These are phyloP conservation scores for Colletotrichum sp. DNA, from an alignment of 2,329 filamentous ascomycete species.

Conservation along the genomic window DNA sequence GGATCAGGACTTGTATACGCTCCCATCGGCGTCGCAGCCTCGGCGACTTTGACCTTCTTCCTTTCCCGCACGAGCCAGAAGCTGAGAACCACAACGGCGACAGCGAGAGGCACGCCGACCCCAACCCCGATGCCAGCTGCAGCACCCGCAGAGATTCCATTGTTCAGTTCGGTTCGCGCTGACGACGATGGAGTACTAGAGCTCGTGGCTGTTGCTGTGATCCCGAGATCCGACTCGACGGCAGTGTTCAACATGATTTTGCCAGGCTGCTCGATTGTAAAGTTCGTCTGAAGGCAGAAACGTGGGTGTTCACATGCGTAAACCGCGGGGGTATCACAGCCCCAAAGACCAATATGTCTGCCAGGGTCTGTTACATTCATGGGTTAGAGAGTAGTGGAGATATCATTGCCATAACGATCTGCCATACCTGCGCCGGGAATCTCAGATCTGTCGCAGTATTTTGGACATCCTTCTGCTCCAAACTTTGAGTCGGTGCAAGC, in stretches of 20 bases:
- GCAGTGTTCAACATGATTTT: not conserved
- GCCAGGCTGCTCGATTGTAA: not conserved
- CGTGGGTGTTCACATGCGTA: not conserved
- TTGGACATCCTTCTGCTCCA: not conserved
- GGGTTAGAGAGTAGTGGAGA: not conserved
- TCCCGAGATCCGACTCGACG: not conserved
- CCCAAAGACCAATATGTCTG: not conserved
- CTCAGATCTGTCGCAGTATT: not conserved
- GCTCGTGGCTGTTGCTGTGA: not conserved
- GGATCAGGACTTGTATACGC: not conserved
- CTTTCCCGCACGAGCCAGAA: constrained; percentile 2
- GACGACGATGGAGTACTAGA: not conserved
- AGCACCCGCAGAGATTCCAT: not conserved
- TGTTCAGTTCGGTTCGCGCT: too few species aligned
- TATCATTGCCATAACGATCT: not conserved
- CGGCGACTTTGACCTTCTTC: not conserved
- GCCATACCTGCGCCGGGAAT: not conserved
- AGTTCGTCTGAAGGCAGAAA: not conserved
- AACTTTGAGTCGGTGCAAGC: not conserved
- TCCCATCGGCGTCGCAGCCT: not conserved
- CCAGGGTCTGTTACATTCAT: not conserved
- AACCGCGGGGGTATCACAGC: not conserved
- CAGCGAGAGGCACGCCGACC: not conserved
- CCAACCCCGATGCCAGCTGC: constrained; percentile 11
- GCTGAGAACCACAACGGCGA: not conserved